A percentile compares a stretch with the other conserved stretches of the same genome.
These are phyloP conservation scores for Hypericum perforatum DNA, from an alignment of 345 rosid genomes.

Conservation along the genomic window DNA sequence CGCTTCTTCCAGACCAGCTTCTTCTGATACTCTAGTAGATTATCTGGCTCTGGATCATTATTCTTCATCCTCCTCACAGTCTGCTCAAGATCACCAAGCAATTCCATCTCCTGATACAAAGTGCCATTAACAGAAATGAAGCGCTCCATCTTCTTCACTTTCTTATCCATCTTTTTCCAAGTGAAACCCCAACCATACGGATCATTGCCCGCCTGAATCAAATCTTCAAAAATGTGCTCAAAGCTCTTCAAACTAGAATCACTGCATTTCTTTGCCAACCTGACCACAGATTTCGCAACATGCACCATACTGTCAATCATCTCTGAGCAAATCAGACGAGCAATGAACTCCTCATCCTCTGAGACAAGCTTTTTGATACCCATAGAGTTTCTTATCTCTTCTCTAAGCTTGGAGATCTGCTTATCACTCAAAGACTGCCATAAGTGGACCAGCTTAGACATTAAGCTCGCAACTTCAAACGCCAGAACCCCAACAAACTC, in stretches of 20 bases:
- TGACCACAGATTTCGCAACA: conserved; percentile 59
- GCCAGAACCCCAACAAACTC: conserved; percentile 66
- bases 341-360: conserved; percentile 65
- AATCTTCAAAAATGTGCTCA: conserved; percentile 41
- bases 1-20: conserved; percentile 77
- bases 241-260: conserved; percentile 60
- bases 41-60: conserved; percentile 47
- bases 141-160: conserved; percentile 78
- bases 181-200: conserved; percentile 67
- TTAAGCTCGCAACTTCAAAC: conserved; percentile 76
- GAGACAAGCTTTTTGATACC: conserved; percentile 83
- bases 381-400: conserved; percentile 46
- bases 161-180: conserved; percentile 72
- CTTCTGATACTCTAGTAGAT: conserved; percentile 54
- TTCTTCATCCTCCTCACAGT: conserved; percentile 58
- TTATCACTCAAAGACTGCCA: conserved; percentile 90
- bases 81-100: conserved; percentile 69
- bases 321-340: conserved; percentile 49
- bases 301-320: conserved; percentile 53
- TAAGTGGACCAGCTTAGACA: conserved; percentile 76
- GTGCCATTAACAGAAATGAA: conserved; percentile 59
- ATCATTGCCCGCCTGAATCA: conserved; percentile 47
- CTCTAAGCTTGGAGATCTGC: conserved; percentile 60
- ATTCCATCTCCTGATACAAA: conserved; percentile 88
- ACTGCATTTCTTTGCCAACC: conserved; percentile 61